These are phyloP conservation scores for Mallotus japonicus DNA, from an alignment of 441 rosid genomes.

Conservation along the genomic window DNA sequence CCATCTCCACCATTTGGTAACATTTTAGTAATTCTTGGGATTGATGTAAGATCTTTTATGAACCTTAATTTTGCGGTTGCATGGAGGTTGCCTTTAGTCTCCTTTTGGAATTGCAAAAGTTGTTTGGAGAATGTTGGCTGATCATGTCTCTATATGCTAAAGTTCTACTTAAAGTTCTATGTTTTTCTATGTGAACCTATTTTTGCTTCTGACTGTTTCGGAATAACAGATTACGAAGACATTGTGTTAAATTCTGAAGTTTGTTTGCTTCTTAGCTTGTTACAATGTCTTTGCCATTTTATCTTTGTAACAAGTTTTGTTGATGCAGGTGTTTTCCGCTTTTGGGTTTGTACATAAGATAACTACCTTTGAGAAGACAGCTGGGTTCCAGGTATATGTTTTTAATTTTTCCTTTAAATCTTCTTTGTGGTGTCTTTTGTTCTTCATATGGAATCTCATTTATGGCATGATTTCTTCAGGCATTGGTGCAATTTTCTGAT, in stretches of 20 bases:
- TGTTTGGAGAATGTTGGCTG: conserved; percentile 5
- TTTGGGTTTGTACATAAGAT: conserved; percentile 98
- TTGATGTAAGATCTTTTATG: not conserved
- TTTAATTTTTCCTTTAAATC: not conserved
- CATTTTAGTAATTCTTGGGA: conserved; percentile 3
- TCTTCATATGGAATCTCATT: conserved; percentile 22
- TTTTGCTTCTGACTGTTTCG: conserved; percentile 3
- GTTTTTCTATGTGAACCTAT: not conserved
- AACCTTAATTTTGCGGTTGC: not conserved
- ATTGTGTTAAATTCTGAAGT: not conserved
- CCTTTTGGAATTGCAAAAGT: not conserved
- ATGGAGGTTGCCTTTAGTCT: not conserved
- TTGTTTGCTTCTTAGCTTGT: conserved; percentile 8
- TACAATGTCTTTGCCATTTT: conserved; percentile 14
- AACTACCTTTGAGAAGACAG: conserved; percentile 97
- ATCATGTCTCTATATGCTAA: not conserved
- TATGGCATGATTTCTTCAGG: conserved; percentile 46
- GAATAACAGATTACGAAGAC: not conserved
- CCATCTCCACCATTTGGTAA: not conserved
- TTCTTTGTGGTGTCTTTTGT: conserved; percentile 14
- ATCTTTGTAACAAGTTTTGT: conserved; percentile 26
- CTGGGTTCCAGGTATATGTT: conserved; percentile 78
- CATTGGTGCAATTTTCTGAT: conserved; percentile 97
- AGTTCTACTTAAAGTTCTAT: not conserved
- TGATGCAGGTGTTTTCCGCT: conserved; percentile 94